These are phyloP conservation scores for Metarhizium robertsii DNA, from an alignment of 2,329 filamentous ascomycete genomes.

Conservation along the genomic window DNA sequence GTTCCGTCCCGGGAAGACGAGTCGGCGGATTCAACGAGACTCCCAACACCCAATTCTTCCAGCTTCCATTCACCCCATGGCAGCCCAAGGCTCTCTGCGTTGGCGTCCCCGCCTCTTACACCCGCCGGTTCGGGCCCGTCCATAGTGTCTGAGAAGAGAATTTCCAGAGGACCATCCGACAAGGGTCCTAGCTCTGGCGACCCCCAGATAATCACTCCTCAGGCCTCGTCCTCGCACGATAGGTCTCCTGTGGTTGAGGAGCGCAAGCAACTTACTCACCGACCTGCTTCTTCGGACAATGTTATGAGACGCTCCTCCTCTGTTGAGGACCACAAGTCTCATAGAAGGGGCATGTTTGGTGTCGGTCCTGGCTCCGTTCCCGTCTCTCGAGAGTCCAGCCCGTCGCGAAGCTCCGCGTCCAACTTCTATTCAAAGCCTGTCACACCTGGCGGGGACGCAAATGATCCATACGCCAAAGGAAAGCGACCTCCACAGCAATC, in stretches of 20 bases:
- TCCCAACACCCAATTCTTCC: slow-evolving; percentile 56
- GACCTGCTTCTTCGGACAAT: slow-evolving; percentile 33
- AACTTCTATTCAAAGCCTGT: slow-evolving; percentile 63
- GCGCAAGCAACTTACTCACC: slow-evolving; percentile 29
- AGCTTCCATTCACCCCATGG: slow-evolving; percentile 55
- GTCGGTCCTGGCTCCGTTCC: slow-evolving; percentile 44
- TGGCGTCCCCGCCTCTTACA: slow-evolving; percentile 84
- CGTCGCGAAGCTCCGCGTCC: slow-evolving; percentile 53
- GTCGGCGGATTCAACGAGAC: slow-evolving; percentile 50
- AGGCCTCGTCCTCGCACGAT: slow-evolving; percentile 51
- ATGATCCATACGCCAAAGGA: slow-evolving; percentile 81
- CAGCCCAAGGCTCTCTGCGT: slow-evolving; percentile 57
- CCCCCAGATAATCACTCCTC: slow-evolving; percentile 53
- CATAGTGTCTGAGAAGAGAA: slow-evolving; percentile 18
- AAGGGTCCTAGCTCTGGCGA: slow-evolving; percentile 29
- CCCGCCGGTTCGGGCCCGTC: slow-evolving; percentile 61
- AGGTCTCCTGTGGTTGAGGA: slow-evolving; percentile 33
- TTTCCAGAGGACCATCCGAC: slow-evolving; percentile 23
- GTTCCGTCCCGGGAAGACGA: slow-evolving; percentile 52
- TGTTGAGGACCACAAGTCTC: slow-evolving; percentile 29
- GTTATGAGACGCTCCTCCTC: slow-evolving; percentile 32
- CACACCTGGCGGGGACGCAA: slow-evolving; percentile 67
- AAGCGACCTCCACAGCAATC: slow-evolving; percentile 63
- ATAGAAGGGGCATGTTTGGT: slow-evolving; percentile 47
- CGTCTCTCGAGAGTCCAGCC: slow-evolving; percentile 52